Conservation (phyloP, 2,329 filamentous ascomycete species). For the Escovopsis weberi region DNA sequence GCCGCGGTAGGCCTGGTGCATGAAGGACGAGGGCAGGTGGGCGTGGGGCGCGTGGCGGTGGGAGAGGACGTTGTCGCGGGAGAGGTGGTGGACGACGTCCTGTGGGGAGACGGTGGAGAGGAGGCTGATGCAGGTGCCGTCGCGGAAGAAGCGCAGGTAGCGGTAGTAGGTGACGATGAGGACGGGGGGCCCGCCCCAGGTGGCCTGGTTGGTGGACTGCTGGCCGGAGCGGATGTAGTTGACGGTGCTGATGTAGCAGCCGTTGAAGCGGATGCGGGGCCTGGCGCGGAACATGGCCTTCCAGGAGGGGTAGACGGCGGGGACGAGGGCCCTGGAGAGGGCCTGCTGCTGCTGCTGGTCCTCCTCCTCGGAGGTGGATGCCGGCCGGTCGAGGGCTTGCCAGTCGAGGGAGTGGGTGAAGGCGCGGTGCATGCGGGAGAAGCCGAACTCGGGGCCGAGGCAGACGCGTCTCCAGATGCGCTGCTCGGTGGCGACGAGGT, state of each 20-base stretch:
- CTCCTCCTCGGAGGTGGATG: conserved; percentile 5
- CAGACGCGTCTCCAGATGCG: conserved; percentile 72
- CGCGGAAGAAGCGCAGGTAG: conserved; percentile 87
- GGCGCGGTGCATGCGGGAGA: conserved; percentile 68
- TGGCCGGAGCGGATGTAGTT: conserved; percentile 85
- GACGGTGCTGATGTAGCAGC: conserved; percentile 90
- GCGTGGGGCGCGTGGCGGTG: conserved; percentile 21
- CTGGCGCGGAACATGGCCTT: conserved; percentile 63
- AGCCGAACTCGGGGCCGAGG: conserved; percentile 57
- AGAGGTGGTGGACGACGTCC: conserved; percentile 79
- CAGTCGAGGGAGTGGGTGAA: conserved; percentile 50
- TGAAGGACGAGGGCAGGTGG: conserved; percentile 32
- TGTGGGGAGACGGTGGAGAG: conserved; percentile 67
- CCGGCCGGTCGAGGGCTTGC: conserved; percentile 30
- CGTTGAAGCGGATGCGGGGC: conserved; percentile 84
- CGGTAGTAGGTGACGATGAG: conserved; percentile 97
- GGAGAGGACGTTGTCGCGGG: conserved; percentile 47
- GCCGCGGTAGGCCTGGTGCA: conserved; percentile 53
- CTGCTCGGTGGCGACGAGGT: conserved; percentile 70
- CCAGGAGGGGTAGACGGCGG: conserved; percentile 37
- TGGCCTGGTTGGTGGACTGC: conserved; percentile 51
- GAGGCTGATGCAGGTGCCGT: conserved; percentile 70
- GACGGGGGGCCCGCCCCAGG: conserved; percentile 62
- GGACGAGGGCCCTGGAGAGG: conserved; percentile 27
- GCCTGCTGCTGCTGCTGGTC: conserved; percentile 4